Evolutionary conservation across 805 yeast species (phyloP).

Genomic region (Schizosaccharomyces lindneri): DNA sequence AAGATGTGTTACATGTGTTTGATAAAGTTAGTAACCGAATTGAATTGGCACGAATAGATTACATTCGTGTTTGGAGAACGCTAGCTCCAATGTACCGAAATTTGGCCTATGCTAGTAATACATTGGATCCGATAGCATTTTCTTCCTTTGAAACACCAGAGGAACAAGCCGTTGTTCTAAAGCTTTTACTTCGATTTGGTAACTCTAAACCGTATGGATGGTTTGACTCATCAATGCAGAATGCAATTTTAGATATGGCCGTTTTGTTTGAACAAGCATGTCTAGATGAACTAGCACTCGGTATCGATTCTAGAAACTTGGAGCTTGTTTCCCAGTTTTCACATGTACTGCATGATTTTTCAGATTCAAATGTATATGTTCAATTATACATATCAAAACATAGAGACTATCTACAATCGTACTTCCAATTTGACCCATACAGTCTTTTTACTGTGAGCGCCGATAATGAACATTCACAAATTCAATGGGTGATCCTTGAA

Average conservation of each 20-base stretch:
- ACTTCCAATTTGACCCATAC: slow-evolving; percentile 1
- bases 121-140: slow-evolving; percentile 22
- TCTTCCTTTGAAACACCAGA: slow-evolving; percentile 24
- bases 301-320: slow-evolving; percentile 24
- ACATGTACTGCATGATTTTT: slow-evolving; percentile 13
- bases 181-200: slow-evolving; percentile 17
- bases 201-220: background rate
- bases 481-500: background rate
- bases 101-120: slow-evolving; percentile 18
- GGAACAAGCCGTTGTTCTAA: slow-evolving; percentile 24
- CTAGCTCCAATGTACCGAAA: slow-evolving; percentile 24
- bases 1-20: background rate
- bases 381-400: slow-evolving; percentile 12
- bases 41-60: background rate
- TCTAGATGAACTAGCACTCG: slow-evolving; percentile 38
- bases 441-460: background rate
- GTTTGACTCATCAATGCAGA: slow-evolving; percentile 10
- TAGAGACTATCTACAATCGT: slow-evolving; percentile 6
- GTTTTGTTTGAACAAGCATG: slow-evolving; percentile 54
- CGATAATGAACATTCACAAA: background rate
- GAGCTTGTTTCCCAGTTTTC: slow-evolving; percentile 15
- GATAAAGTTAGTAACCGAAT: background rate
- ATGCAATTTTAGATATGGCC: slow-evolving; percentile 18
- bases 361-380: slow-evolving; percentile 15
- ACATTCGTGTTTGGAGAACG: slow-evolving; percentile 14